Percentiles rank a stretch among this genome's conserved stretches.
phyloP scores from a whole-genome alignment of 2,329 filamentous ascomycete species.

The Exserohilum rostratum region DNA sequence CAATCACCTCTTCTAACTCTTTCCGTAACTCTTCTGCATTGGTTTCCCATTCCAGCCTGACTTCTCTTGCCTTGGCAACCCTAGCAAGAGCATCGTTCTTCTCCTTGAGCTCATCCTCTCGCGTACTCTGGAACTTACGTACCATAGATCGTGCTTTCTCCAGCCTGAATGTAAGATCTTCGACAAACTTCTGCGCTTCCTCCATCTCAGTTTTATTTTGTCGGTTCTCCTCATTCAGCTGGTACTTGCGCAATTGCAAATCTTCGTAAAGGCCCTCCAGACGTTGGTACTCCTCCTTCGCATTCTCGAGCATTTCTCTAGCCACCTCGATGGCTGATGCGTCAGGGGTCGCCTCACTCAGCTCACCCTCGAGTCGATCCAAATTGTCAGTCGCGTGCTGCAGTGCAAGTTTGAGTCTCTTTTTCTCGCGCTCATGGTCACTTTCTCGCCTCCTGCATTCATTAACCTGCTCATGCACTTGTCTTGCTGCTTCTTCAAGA shows the following conservation, averaged over 20 bases:
- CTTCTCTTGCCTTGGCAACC: constrained; percentile 42
- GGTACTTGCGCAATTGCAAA: constrained; percentile 52
- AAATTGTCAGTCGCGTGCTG: constrained; percentile 68
- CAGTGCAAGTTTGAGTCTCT: constrained; percentile 60
- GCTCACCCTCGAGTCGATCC: constrained; percentile 69
- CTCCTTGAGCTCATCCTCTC: constrained; percentile 43
- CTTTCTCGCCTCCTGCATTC: constrained; percentile 56
- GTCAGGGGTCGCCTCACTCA: constrained; percentile 63
- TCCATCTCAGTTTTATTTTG: constrained; percentile 42
- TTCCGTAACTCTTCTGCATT: constrained; percentile 26
- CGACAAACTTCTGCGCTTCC: constrained; percentile 31
- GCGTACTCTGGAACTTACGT: constrained; percentile 37
- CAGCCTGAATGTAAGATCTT: constrained; percentile 27
- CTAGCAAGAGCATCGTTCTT: constrained; percentile 52
- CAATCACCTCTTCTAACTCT: constrained; percentile 33
- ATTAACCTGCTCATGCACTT: constrained; percentile 50
- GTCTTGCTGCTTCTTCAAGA: constrained; percentile 42
- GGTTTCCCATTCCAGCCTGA: constrained; percentile 34
- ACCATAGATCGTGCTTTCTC: constrained; percentile 40
- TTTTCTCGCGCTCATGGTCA: constrained; percentile 56
- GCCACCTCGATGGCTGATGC: constrained; percentile 61
- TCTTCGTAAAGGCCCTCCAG: constrained; percentile 56
- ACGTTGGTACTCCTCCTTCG: constrained; percentile 51
- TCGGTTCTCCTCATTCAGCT: constrained; percentile 46
- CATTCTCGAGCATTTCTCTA: constrained; percentile 61